Conservation (phyloP, 1,284 basidiomycete genomes). For the Austroboletus rostrupii region DNA sequence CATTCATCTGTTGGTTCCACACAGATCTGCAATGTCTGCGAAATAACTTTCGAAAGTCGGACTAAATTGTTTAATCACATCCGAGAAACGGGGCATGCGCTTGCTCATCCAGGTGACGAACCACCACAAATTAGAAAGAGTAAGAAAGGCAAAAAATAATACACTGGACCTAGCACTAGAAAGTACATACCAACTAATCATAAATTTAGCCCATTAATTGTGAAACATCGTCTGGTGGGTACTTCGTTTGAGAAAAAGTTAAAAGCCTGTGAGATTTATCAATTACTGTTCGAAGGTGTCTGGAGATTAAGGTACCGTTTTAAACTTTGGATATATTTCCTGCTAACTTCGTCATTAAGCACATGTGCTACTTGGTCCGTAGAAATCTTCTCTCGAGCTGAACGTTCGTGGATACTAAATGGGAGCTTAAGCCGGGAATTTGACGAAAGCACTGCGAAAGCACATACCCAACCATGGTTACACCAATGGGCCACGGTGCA, state of each 20-base stretch:
- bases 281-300: constrained; percentile 1
- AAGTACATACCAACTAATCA: constrained; percentile 9
- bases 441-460: background rate
- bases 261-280: constrained; percentile 56
- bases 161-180: constrained; percentile 4
- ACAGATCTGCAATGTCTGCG: constrained; percentile 73
- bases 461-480: constrained; percentile 94
- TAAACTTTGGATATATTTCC: constrained; percentile 98
- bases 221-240: constrained; percentile 86
- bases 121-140: constrained; percentile 32
- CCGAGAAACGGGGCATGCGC: constrained; percentile 69
- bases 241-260: constrained; percentile 93
- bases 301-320: constrained; percentile 64
- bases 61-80: constrained; percentile 82
- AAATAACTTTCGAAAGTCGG: constrained; percentile 60
- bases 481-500: constrained; percentile 99
- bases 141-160: constrained; percentile 39
- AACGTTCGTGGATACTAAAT: constrained; percentile 91
- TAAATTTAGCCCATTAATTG: constrained; percentile 80
- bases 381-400: constrained; percentile 94
- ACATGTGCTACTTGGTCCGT: constrained; percentile 97
- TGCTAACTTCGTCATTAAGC: constrained; percentile 95
- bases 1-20: background rate
- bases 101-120: constrained; percentile 38
- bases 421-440: constrained; percentile 1